Evolutionary conservation across 148 eudicot species (phyloP), one percentile per base, ranked within the genome.

Genomic region (Chenopodium suecicum): DNA sequence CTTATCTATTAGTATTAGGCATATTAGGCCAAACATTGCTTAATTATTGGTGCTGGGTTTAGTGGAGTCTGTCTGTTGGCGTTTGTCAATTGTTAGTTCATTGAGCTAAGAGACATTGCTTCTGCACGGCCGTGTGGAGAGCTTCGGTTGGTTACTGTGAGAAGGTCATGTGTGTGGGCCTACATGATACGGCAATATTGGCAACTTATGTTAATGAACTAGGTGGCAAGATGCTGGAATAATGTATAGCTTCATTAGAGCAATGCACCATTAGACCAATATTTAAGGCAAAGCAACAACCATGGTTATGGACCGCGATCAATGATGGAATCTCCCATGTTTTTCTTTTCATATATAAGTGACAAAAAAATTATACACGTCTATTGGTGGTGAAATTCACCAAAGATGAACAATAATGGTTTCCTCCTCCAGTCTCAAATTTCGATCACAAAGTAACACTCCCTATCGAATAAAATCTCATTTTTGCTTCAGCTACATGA

Each of bases 381-480:
- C 77, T 62, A 70, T 44, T 3, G 47, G n/a, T 10, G 80, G 78
- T 65, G 81, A 48, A 81, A 73, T 65, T 73, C 84, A 85, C 84
- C 79, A 66, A 27, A 19, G 32, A 78, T 66, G 79, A 73, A 84
- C 72, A 63, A 80, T 75, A 60, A 62, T 32, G 52, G 34, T 31
- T 82, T 62, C 69, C 70, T 62, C 69, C 70, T 2, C 58, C 62
- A 13, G 7, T 44, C 78, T 63, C 77, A 80, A 72, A 67, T 75
- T 48, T 75, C 12, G 68, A 27, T 48, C 60, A 69, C 78, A 56
- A 72, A 77, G 72, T 74, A 75, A 76, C 32, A 54, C 50, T 37
- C 31, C 70, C 72, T 52, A 79, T 47, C 69, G 69, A 70, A 75
- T 71, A 17, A 25, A 2, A 32, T 32, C 73, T 81, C 72, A 27